A percentile compares a stretch with the other conserved stretches of the same genome.
phyloP scores from a whole-genome alignment of 2,329 filamentous ascomycete genomes.

The Huntiella omanensis region DNA sequence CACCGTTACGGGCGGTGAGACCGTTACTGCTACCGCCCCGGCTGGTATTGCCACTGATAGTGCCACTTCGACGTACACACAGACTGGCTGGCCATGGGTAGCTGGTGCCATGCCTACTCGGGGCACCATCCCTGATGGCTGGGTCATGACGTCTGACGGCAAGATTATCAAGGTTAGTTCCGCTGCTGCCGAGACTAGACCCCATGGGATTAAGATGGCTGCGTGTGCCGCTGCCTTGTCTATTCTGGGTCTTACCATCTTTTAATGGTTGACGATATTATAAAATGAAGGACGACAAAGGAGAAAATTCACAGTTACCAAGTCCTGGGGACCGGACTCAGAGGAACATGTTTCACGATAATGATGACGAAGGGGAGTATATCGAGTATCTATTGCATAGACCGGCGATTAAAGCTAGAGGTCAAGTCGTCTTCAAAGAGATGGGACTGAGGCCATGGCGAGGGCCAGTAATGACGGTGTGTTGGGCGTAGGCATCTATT shows the following conservation, averaged over 20 bases:
- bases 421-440: too few species aligned
- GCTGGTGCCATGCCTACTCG: slow-evolving; percentile 32
- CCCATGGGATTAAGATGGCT: slow-evolving; percentile 13
- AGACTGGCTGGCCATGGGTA: slow-evolving; percentile 52
- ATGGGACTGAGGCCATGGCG: too few species aligned
- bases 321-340: too few species aligned
- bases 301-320: too few species aligned
- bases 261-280: not conserved
- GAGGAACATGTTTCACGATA: too few species aligned
- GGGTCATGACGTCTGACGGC: slow-evolving; percentile 60
- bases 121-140: slow-evolving; percentile 52
- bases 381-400: too few species aligned
- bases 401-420: too few species aligned
- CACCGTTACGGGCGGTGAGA: slow-evolving; percentile 31
- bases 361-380: too few species aligned
- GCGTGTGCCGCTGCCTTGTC: not conserved
- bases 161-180: slow-evolving; percentile 59
- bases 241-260: not conserved
- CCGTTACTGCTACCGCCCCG: slow-evolving; percentile 50
- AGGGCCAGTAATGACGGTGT: too few species aligned
- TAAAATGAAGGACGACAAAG: too few species aligned
- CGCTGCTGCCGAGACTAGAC: slow-evolving; percentile 23
- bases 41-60: slow-evolving; percentile 45
- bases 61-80: slow-evolving; percentile 31
- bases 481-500: too few species aligned